Evolutionary conservation across 345 rosid species (phyloP), one percentile per base, ranked within the genome.

Genomic region (Camelina neglecta): DNA sequence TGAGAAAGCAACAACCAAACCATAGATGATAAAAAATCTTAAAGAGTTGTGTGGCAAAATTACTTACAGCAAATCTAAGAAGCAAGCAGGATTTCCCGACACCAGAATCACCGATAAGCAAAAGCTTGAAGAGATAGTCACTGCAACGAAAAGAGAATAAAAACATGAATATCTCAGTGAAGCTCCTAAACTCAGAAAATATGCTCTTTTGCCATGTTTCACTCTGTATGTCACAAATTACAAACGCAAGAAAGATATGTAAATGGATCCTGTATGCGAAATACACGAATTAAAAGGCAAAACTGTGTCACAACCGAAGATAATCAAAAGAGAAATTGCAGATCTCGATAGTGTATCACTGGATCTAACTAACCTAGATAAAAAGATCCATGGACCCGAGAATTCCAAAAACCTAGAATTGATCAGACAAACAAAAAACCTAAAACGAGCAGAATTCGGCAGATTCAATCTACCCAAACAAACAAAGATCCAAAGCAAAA

Each of bases 101-200:
- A 67, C 84, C 84, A 79, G 84, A 82, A 50, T 82, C 84, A 60
- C 84, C 84, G 2, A 82, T 82, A 59, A 82, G 84, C 72, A 82
- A 45, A 67, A 82, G 82, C 78, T 82, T 75, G 76, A 82, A 82
- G 12, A 82, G 72, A 70, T 82, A 78, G 67, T 81, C 84, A 73
- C 84, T 81, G 73, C 42, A 73, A 55, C 16, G 64, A 55, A 13
- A 49, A 55, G n/a, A 72, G 0, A 15, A 3, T 29, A 7, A 35
- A 29, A 21, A 53, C 62, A 75, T 42, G 50, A 67, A 75, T 59
- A 29, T 29, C 54, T 49, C 4, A 48, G 3, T 6, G 12, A 50
- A 50, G 39, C 60, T 57, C 21, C 0, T 29, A 39, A 15, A 13
- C 66, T 5, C 29, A 12, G 39, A 60, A 63, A 1, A 10, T 2